Evolutionary conservation across 2,329 filamentous ascomycete genomes (phyloP), one percentile per base, ranked within the genome.

Genomic region (Colletotrichum sp.): DNA sequence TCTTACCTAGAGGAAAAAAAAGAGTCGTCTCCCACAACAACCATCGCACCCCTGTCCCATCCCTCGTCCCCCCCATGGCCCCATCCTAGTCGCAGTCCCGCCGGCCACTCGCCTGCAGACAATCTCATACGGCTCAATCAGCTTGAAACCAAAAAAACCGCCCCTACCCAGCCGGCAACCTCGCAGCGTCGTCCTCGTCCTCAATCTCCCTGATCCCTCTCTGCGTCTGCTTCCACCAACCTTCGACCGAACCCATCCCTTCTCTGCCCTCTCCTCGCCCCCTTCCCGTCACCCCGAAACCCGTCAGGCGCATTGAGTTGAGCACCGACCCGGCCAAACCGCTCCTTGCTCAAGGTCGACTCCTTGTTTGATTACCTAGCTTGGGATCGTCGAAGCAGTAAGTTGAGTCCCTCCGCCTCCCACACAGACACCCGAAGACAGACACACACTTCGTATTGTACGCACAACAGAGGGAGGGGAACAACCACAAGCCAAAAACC

Each of bases 241-340:
- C 49, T 70, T 76, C 67, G 67, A 76, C 72, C 75, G 66, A 71
- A 70, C 67, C 36, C 71, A 71, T 76, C 71, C 75, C 60, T 65
- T 70, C 65, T 71, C 34, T 66, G 26, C 32, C 36, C 52, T 55
- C 60, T 70, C 59, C 64, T 62, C 72, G 52, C 44, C 68, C 72
- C 72, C 72, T 69, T 66, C 72, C 68, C 68, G 57, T 57, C 60
- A 60, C 62, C 63, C 70, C 74, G 66, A 76, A 76, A 75, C 75
- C 71, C 71, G 72, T 44, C 75, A 76, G 75, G 75, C 75, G 72
- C 75, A 75, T 75, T 75, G 67, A 74, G 75, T 75, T 76, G 67
- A 76, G 72, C 71, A 76, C 66, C 55, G 75, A 76, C 71, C 72
- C 62, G 59, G 62, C 66, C 66, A 68, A 62, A 76, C 71, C 73